Percentiles rank a stretch among this genome's conserved stretches.
phyloP scores from a whole-genome alignment of 139 green algal species.

The Asterochloris sp. region DNA sequence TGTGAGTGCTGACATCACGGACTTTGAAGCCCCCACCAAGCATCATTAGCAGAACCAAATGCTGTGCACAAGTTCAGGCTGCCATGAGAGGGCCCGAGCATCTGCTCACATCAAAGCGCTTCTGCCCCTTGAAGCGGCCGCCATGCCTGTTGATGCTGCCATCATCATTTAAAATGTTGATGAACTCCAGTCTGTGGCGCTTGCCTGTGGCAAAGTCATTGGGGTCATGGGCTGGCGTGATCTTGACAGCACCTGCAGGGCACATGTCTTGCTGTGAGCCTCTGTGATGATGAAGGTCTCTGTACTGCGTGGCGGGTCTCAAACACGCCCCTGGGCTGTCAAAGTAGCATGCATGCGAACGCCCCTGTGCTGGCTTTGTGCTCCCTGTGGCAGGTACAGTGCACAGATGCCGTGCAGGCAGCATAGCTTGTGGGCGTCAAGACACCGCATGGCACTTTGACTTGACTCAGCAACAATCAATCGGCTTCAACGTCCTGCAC shows the following conservation, averaged over 20 bases:
- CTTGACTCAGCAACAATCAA: neutral
- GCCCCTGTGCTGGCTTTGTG: too few relatives aligned
- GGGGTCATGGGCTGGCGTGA: conserved; percentile 96
- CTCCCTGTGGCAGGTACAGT: too few relatives aligned
- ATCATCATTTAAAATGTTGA: conserved; percentile 96
- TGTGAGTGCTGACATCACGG: too few relatives aligned
- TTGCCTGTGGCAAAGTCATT: conserved; percentile 90
- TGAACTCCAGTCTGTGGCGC: conserved; percentile 80
- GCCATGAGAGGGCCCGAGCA: neutral
- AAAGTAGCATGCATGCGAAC: too few relatives aligned
- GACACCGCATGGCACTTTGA: neutral
- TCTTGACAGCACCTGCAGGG: conserved; percentile 69
- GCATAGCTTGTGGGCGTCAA: neutral
- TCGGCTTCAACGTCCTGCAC: conserved; percentile 58
- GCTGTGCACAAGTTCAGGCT: neutral
- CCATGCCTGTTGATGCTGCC: conserved; percentile 78
- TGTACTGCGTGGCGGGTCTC: neutral
- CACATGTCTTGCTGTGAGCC: too few relatives aligned
- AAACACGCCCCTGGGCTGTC: neutral
- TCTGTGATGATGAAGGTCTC: neutral
- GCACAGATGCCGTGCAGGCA: neutral
- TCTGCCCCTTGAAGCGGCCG: conserved; percentile 83
- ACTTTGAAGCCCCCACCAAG: neutral
- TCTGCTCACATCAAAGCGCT: conserved; percentile 74
- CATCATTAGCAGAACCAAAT: neutral